phyloP scores from a whole-genome alignment of 176 grass and related monocot genomes.

The Chloris gayana region DNA sequence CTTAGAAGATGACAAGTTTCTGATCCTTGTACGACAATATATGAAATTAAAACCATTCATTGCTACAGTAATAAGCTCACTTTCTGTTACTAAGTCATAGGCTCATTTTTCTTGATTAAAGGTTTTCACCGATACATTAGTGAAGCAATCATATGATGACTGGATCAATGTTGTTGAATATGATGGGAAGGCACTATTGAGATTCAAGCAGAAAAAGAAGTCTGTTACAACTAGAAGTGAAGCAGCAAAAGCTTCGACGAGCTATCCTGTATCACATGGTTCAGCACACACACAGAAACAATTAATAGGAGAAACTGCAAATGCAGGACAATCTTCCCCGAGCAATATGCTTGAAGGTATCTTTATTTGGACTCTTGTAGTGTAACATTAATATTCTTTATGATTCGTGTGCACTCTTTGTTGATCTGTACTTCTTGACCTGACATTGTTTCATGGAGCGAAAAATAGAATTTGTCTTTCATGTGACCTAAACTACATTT shows the following conservation, averaged over 20 bases:
- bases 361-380: constrained; percentile 23
- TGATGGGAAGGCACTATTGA: constrained; percentile 75
- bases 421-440: constrained; percentile 11
- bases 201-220: constrained; percentile 82
- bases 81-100: background rate
- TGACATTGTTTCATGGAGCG: background rate
- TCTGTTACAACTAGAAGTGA: constrained; percentile 57
- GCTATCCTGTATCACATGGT: constrained; percentile 42
- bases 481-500: background rate
- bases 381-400: background rate
- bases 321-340: constrained; percentile 42
- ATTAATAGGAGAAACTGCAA: constrained; percentile 40
- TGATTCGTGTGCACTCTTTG: constrained; percentile 10
- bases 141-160: constrained; percentile 83
- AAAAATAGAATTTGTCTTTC: background rate
- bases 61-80: constrained; percentile 3
- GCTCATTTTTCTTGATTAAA: constrained; percentile 35
- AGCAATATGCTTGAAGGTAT: constrained; percentile 43
- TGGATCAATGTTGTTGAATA: constrained; percentile 85
- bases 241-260: constrained; percentile 36
- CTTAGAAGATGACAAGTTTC: background rate
- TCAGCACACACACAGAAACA: constrained; percentile 43
- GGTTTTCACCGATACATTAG: constrained; percentile 67
- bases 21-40: background rate
- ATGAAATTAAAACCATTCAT: constrained; percentile 22